Conservation (phyloP, 228 moss, liverwort and hornwort species). For the Sphagnum fallax region DNA sequence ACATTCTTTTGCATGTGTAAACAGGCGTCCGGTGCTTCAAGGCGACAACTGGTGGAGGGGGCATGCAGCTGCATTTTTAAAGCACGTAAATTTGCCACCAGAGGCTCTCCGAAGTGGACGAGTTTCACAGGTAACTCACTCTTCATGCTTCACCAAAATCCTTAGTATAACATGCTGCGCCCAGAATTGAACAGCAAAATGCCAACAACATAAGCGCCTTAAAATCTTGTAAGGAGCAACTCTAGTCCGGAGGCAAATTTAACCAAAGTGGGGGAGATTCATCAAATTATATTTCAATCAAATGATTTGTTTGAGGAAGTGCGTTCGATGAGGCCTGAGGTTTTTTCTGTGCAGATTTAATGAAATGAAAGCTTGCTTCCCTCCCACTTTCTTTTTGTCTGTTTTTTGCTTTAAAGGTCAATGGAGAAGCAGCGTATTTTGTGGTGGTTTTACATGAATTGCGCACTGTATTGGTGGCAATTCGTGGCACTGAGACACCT, state of each 20-base stretch:
- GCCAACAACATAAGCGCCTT: no score
- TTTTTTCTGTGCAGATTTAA: no score
- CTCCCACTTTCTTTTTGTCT: no score
- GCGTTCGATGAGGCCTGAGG: no score
- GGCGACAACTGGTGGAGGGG: conserved; percentile 96
- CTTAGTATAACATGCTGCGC: no score
- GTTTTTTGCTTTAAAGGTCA: conserved; percentile 31
- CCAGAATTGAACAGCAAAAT: no score
- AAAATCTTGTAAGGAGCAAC: no score
- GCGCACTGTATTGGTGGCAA: conserved; percentile 40
- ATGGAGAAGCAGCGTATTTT: conserved; percentile 51
- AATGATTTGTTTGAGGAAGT: no score
- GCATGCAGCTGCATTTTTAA: conserved; percentile 91
- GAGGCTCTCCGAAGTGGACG: conserved; percentile 61
- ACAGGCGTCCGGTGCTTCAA: conserved; percentile 60
- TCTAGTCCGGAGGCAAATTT: no score
- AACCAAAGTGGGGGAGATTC: no score
- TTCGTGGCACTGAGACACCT: conserved; percentile 52
- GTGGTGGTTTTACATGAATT: conserved; percentile 36
- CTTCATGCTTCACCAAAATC: neutral
- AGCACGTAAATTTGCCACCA: conserved; percentile 53
- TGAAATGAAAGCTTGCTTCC: no score
- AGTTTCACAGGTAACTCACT: conserved; percentile 62
- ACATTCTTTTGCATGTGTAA: neutral
- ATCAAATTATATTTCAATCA: no score